Conservation (phyloP, 306 rosid species). For the Bauhinia variegata region DNA sequence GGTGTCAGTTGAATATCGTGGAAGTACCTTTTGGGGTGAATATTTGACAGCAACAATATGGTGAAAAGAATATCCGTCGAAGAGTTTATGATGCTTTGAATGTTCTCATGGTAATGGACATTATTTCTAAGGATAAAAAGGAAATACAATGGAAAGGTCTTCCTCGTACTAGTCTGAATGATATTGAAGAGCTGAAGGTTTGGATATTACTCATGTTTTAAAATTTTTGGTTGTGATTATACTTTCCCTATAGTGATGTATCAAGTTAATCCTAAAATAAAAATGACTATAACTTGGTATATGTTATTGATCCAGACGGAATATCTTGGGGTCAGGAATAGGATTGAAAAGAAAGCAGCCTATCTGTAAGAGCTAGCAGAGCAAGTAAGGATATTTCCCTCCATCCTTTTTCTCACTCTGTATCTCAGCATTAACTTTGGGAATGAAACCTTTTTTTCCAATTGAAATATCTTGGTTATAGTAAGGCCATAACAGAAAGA, state of each 20-base stretch:
- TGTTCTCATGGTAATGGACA: constrained; percentile 99
- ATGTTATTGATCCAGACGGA: too few species aligned
- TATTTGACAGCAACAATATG: constrained; percentile 88
- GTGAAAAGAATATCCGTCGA: constrained; percentile 91
- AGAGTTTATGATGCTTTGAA: constrained; percentile 97
- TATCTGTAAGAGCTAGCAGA: constrained; percentile 94
- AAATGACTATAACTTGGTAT: too few species aligned
- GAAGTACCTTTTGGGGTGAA: constrained; percentile 31
- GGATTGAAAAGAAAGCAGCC: constrained; percentile 88
- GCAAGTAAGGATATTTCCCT: too few species aligned
- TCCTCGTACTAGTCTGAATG: constrained; percentile 85
- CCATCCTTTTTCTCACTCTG: too few species aligned
- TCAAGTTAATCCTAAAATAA: constrained; percentile 22
- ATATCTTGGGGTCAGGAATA: constrained; percentile 60
- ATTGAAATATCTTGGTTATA: constrained; percentile 29
- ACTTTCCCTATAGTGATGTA: constrained; percentile 28
- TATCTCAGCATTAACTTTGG: too few species aligned
- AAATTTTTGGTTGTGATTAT: constrained; percentile 1
- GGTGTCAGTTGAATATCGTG: constrained; percentile 20
- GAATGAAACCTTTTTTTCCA: constrained; percentile 22
- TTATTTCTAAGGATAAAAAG: constrained; percentile 95
- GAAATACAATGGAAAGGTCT: constrained; percentile 99
- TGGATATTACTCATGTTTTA: constrained; percentile 31
- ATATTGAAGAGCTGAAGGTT: constrained; percentile 94
- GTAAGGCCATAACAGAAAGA: neutral